phyloP scores from a whole-genome alignment of 1,139 yeast species.

The Kazachstania sp. region DNA sequence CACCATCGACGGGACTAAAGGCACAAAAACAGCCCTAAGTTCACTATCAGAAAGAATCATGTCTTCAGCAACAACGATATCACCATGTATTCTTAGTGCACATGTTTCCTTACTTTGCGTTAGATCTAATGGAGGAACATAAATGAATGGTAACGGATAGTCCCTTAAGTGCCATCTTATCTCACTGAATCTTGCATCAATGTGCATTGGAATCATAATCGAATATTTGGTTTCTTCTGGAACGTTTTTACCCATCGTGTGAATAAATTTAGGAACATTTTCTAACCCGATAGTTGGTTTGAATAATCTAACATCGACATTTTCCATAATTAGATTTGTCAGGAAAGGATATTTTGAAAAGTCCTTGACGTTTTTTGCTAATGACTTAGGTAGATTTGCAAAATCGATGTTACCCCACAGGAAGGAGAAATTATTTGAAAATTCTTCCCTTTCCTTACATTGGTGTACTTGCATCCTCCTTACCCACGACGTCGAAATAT shows the following conservation, averaged over 20 bases:
- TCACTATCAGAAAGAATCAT: constrained; percentile 39
- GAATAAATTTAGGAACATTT: constrained; percentile 50
- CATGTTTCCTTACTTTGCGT: constrained; percentile 30
- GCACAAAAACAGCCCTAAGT: constrained; percentile 53
- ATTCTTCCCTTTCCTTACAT: constrained; percentile 37
- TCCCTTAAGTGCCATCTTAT: constrained; percentile 57
- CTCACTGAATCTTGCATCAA: constrained; percentile 40
- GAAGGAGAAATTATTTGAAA: constrained; percentile 44
- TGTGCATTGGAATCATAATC: constrained; percentile 53
- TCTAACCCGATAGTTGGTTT: constrained; percentile 49
- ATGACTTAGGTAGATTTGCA: constrained; percentile 37
- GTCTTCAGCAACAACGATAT: constrained; percentile 50
- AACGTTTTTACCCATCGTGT: constrained; percentile 72
- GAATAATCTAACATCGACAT: constrained; percentile 45
- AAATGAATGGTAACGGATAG: constrained; percentile 48
- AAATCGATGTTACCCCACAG: constrained; percentile 42
- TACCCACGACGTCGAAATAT: constrained; percentile 70
- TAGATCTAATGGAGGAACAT: constrained; percentile 35
- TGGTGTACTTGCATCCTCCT: constrained; percentile 45
- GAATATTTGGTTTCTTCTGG: constrained; percentile 66
- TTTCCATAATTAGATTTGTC: constrained; percentile 47
- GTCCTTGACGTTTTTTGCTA: constrained; percentile 49
- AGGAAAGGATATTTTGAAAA: constrained; percentile 58
- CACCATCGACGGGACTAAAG: constrained; percentile 44
- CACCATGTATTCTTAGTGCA: constrained; percentile 38